These are phyloP conservation scores for Rutidosis leptorrhynchoides DNA, from an alignment of 129 eudicot species.

Conservation along the genomic window DNA sequence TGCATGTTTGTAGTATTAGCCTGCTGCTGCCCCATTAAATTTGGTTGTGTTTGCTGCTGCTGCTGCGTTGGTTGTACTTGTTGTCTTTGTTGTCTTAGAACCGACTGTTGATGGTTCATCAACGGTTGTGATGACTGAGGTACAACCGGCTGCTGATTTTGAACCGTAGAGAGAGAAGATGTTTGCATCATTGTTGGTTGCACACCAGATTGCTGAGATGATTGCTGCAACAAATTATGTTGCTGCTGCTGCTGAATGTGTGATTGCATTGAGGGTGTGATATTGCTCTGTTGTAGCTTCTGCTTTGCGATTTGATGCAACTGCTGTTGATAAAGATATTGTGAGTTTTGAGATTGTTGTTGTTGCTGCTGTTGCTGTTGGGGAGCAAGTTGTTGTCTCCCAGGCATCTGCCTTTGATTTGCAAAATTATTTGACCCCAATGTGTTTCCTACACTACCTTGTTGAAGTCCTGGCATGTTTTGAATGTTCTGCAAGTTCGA, in stretches of 20 bases:
- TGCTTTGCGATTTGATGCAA: slow-evolving; percentile 51
- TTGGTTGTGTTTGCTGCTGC: slow-evolving; percentile 51
- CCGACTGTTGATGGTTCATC: slow-evolving; percentile 65
- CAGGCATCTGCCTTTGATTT: slow-evolving; percentile 74
- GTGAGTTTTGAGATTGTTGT: slow-evolving; percentile 53
- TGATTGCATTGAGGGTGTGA: slow-evolving; percentile 54
- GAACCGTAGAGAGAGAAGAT: no score
- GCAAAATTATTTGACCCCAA: slow-evolving; percentile 67
- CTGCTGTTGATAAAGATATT: slow-evolving; percentile 65
- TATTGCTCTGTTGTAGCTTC: slow-evolving; percentile 38
- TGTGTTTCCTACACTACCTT: slow-evolving; percentile 60
- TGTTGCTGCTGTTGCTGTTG: slow-evolving; percentile 56
- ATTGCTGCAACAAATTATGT: slow-evolving; percentile 59
- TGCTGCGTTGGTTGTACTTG: slow-evolving; percentile 55
- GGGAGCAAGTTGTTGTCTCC: slow-evolving; percentile 68
- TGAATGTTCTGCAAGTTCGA: slow-evolving; percentile 73
- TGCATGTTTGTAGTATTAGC: slow-evolving; percentile 52
- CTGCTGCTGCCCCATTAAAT: slow-evolving; percentile 62
- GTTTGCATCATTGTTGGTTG: slow-evolving; percentile 79
- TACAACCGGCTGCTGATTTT: slow-evolving; percentile 53
- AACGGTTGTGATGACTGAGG: slow-evolving; percentile 71
- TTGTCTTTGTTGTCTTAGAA: slow-evolving; percentile 61
- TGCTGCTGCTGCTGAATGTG: slow-evolving; percentile 82
- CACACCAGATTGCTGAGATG: slow-evolving; percentile 41
- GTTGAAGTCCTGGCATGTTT: slow-evolving; percentile 50